phyloP scores from a whole-genome alignment of 192 early-diverging fungal genomes.

The Podila epicladia region DNA sequence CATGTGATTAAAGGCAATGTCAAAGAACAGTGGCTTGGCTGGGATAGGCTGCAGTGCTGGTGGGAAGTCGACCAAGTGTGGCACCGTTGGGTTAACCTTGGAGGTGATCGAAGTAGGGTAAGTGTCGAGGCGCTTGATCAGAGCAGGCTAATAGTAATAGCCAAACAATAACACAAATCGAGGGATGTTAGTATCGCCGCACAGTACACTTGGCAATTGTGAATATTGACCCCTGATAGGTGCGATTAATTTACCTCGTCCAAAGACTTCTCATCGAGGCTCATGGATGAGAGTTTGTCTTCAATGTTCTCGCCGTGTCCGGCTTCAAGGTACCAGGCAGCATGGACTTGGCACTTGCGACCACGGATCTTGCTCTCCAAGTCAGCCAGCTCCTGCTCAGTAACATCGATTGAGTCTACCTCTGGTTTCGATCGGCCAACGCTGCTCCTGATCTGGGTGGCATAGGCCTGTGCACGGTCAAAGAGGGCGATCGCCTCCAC shows the following conservation, averaged over 20 bases:
- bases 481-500: conserved; percentile 68
- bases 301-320: conserved; percentile 42
- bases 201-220: not conserved
- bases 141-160: conserved; percentile 40
- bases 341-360: conserved; percentile 64
- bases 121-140: conserved; percentile 63
- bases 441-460: conserved; percentile 49
- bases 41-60: conserved; percentile 70
- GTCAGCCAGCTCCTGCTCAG: conserved; percentile 44
- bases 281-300: conserved; percentile 51
- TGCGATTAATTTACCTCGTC: conserved; percentile 45
- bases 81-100: conserved; percentile 49
- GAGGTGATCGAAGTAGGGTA: conserved; percentile 58
- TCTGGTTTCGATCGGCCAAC: conserved; percentile 16
- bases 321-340: conserved; percentile 59
- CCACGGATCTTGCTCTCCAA: conserved; percentile 59
- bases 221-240: not conserved
- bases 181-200: not conserved
- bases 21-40: conserved; percentile 83
- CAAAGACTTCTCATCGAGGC: conserved; percentile 49
- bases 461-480: conserved; percentile 63
- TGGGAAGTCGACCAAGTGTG: conserved; percentile 74
- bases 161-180: conserved; percentile 9
- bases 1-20: conserved; percentile 76
- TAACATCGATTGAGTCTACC: conserved; percentile 55